Base-by-base conservation (phyloP, 305 asterid genomes). In the Fraxinus sp. region DNA sequence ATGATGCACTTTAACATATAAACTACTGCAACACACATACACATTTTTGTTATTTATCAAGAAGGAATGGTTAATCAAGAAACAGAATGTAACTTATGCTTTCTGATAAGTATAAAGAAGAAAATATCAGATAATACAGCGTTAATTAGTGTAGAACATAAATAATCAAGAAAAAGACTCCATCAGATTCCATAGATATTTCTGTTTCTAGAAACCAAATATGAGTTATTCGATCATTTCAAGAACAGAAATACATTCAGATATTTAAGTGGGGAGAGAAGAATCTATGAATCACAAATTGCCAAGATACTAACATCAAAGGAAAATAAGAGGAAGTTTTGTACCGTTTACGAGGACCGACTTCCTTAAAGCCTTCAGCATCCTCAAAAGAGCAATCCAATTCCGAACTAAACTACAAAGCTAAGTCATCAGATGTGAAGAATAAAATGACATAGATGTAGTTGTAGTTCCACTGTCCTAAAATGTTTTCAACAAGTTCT, bases 321-420 rank as follows among this genome's bases (percentile, higher is more conserved):
- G 78, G 16, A 36, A 66, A 57, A 57, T 49, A 74, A 2, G 24
- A 62, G 59, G 5, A 18, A 10, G 26, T 8, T 22, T 64, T 0
- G 59, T 82, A 82, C 85, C 85, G 81, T 44, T 82, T 82, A 20
- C 85, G 82, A 32, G 82, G 28, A 30, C 82, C 68, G 33, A 59
- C 74, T 76, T 82, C 85, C 81, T 77, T 82, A 70, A 76, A 64
- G 16, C 78, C 82, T 77, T 77, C 85, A 30, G 85, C 68, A 68
- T 77, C 78, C 8, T 79, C 85, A 68, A 82, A 82, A 20, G 77
- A 49, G 49, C 64, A 46, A 24, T 77, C 85, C 18, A 76, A 18
- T 77, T 77, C 81, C 30, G 73, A 36, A 64, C 85, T 82, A 80
- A 68, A 70, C 49, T 13, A 82, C 36, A 70, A 13, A 70, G 75